These are phyloP conservation scores for Yarrowia keelungensis DNA, from an alignment of 805 yeast genomes.

Conservation along the genomic window DNA sequence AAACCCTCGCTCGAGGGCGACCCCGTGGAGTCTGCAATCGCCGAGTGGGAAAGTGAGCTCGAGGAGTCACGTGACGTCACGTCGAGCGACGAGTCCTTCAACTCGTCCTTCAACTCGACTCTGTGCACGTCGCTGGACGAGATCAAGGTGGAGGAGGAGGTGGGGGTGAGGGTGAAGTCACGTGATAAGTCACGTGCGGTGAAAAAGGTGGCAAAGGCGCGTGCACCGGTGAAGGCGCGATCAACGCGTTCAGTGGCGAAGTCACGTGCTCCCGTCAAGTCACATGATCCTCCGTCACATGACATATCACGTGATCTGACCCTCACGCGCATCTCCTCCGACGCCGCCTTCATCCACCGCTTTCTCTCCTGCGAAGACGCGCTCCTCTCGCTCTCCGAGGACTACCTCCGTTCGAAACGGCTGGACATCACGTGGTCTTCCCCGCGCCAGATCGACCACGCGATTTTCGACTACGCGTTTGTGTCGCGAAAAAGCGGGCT, in stretches of 20 bases:
- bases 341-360: not conserved
- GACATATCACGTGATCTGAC: not conserved
- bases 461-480: constrained; percentile 21
- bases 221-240: no score
- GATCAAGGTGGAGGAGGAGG: not conserved
- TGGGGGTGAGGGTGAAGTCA: no score
- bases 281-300: not conserved
- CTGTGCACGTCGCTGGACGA: not conserved
- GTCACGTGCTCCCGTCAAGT: not conserved
- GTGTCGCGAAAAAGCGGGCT: constrained; percentile 18
- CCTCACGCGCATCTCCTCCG: not conserved
- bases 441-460: not conserved
- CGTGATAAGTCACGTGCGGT: no score
- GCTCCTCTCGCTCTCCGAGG: not conserved
- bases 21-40: constrained; percentile 4
- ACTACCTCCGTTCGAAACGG: constrained; percentile 6
- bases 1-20: constrained; percentile 13
- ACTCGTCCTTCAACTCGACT: not conserved
- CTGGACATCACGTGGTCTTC: not conserved
- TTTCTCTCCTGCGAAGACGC: not conserved
- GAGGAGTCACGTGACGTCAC: not conserved
- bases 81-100: not conserved
- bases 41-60: constrained; percentile 3
- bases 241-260: no score
- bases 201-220: not conserved